phyloP scores from a whole-genome alignment of 78 protist genomes.

The Chrysochromulina parva region DNA sequence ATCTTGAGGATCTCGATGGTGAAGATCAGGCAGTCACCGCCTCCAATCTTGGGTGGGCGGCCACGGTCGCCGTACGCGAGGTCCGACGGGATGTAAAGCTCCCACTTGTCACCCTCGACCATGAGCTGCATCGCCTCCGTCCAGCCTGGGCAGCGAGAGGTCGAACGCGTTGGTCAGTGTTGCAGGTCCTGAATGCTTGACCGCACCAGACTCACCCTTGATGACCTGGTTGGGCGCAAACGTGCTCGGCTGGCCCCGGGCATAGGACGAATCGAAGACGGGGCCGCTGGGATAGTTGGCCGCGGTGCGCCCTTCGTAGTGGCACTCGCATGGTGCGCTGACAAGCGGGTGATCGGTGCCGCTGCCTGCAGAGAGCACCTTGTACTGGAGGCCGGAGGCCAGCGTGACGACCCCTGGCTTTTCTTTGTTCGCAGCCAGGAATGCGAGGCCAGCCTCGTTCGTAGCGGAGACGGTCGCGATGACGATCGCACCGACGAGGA shows the following conservation, averaged over 20 bases:
- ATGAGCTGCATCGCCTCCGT: slow-evolving; percentile 61
- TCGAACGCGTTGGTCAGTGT: too few species aligned
- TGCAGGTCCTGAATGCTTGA: too few species aligned
- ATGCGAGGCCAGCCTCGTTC: not conserved
- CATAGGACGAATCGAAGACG: not conserved
- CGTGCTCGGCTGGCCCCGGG: not conserved
- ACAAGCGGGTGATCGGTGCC: not conserved
- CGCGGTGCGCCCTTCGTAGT: not conserved
- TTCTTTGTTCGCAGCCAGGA: not conserved
- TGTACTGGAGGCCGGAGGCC: not conserved
- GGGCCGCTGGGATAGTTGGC: not conserved
- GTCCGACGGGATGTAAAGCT: slow-evolving; percentile 17
- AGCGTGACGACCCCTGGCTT: not conserved
- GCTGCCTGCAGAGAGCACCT: not conserved
- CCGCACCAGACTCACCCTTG: too few species aligned
- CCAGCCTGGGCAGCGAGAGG: slow-evolving; percentile 7
- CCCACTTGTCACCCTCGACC: slow-evolving; percentile 59
- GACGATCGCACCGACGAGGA: not conserved
- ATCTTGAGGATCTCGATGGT: slow-evolving; percentile 19
- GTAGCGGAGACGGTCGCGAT: not conserved
- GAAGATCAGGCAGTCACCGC: not conserved
- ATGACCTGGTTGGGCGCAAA: not conserved
- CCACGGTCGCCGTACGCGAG: not conserved
- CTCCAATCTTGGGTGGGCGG: not conserved
- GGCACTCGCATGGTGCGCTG: not conserved